These are phyloP conservation scores for Dactylorhiza incarnata DNA, from an alignment of 106 monocot genomes.

Conservation along the genomic window DNA sequence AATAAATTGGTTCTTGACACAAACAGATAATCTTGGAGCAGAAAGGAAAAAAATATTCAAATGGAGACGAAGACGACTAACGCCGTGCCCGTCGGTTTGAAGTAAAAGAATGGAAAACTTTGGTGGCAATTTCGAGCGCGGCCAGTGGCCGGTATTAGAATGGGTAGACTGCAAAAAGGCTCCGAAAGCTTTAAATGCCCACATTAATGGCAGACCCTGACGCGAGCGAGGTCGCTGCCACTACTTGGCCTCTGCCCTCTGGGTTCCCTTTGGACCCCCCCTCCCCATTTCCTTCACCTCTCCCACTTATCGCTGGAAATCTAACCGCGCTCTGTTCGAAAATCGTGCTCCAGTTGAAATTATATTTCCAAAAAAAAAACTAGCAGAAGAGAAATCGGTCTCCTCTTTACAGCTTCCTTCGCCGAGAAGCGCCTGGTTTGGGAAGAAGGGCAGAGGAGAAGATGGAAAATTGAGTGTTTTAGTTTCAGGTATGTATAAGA, in stretches of 20 bases:
- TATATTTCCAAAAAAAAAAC: not conserved
- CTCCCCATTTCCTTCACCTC: not conserved
- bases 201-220: constrained; percentile 8
- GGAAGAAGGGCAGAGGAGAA: not conserved
- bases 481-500: constrained; percentile 55
- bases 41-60: not conserved
- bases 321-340: not conserved
- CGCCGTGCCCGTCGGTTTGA: not conserved
- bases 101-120: not conserved
- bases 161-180: constrained; percentile 3
- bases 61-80: not conserved
- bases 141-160: constrained; percentile 1
- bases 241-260: not conserved
- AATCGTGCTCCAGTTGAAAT: not conserved
- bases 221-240: not conserved
- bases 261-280: not conserved
- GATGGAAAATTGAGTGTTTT: not conserved
- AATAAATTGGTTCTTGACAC: too few relatives aligned
- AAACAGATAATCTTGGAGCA: not conserved
- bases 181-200: constrained; percentile 4
- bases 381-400: not conserved
- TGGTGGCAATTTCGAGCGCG: not conserved
- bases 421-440: not conserved
- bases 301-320: not conserved
- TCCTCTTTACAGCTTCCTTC: not conserved